Evolutionary conservation across 495 filamentous ascomycete species (phyloP).

Genomic region (Wilcoxina mikolae): DNA sequence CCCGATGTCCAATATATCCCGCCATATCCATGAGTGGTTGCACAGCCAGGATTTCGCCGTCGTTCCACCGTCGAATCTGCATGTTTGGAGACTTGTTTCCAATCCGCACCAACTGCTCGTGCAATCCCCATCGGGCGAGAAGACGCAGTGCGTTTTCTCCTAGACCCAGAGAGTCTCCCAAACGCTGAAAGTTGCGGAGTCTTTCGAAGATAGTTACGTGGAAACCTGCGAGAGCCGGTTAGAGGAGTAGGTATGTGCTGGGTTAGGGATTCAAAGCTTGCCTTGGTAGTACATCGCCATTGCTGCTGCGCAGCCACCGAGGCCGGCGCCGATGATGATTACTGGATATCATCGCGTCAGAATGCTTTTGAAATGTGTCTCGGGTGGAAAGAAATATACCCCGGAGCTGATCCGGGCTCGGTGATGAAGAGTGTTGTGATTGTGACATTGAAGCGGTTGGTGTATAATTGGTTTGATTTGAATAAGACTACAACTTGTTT

Average conservation of each 20-base stretch:
- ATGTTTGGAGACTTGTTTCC: slow-evolving; percentile 41
- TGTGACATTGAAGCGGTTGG: not conserved
- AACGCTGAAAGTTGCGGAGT: slow-evolving; percentile 35
- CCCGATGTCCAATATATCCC: slow-evolving; percentile 39
- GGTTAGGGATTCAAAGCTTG: not conserved
- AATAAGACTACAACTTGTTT: too few species aligned
- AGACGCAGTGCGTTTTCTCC: slow-evolving; percentile 40
- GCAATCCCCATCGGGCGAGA: slow-evolving; percentile 37
- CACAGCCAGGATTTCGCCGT: slow-evolving; percentile 38
- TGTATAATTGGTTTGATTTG: too few species aligned
- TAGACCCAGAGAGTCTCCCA: slow-evolving; percentile 39
- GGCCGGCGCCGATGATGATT: slow-evolving; percentile 40
- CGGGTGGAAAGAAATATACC: too few species aligned
- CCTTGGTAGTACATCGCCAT: slow-evolving; percentile 38
- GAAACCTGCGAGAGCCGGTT: too few species aligned
- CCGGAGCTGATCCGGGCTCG: not conserved
- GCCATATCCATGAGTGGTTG: slow-evolving; percentile 46
- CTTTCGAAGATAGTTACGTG: slow-evolving; percentile 38
- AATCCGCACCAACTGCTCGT: slow-evolving; percentile 34
- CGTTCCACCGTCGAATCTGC: slow-evolving; percentile 39
- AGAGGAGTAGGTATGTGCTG: too few species aligned
- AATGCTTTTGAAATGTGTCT: too few species aligned
- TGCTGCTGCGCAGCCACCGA: slow-evolving; percentile 41
- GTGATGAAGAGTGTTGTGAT: not conserved
- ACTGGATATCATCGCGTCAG: too few species aligned